These are phyloP conservation scores for Metschnikowia continentalis DNA, from an alignment of 805 yeast genomes.

Conservation along the genomic window DNA sequence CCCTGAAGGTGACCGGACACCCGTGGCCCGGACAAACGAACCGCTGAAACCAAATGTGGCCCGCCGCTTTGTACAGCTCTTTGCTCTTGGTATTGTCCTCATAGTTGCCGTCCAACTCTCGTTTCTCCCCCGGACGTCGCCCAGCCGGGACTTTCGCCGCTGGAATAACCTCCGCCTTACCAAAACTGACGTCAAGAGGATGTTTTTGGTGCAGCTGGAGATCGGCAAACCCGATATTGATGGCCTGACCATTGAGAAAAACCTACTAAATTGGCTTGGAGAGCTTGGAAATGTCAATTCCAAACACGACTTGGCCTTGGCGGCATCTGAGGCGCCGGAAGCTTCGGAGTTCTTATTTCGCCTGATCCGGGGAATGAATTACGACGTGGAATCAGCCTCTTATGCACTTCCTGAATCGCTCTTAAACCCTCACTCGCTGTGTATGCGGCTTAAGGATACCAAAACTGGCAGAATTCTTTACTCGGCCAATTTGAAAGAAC, in stretches of 20 bases:
- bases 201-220: constrained; percentile 39
- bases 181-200: constrained; percentile 63
- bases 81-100: constrained; percentile 47
- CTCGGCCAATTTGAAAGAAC: constrained; percentile 24
- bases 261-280: constrained; percentile 24
- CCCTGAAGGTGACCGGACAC: neutral
- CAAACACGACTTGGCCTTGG: constrained; percentile 19
- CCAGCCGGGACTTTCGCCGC: constrained; percentile 75
- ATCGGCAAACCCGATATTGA: constrained; percentile 13
- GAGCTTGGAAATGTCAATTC: constrained; percentile 26
- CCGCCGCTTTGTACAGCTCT: constrained; percentile 41
- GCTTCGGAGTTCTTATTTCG: constrained; percentile 23
- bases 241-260: constrained; percentile 23
- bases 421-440: constrained; percentile 25
- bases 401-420: constrained; percentile 11
- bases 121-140: constrained; percentile 80
- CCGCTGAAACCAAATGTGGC: neutral
- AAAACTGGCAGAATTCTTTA: constrained; percentile 22
- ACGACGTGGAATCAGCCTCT: constrained; percentile 17
- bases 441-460: constrained; percentile 22
- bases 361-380: constrained; percentile 27
- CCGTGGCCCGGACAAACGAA: neutral
- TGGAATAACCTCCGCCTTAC: constrained; percentile 65
- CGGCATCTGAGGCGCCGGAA: constrained; percentile 25
- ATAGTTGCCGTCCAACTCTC: constrained; percentile 57